Conservation (phyloP, 2,329 filamentous ascomycete species). For the Rosellinia necatrix region DNA sequence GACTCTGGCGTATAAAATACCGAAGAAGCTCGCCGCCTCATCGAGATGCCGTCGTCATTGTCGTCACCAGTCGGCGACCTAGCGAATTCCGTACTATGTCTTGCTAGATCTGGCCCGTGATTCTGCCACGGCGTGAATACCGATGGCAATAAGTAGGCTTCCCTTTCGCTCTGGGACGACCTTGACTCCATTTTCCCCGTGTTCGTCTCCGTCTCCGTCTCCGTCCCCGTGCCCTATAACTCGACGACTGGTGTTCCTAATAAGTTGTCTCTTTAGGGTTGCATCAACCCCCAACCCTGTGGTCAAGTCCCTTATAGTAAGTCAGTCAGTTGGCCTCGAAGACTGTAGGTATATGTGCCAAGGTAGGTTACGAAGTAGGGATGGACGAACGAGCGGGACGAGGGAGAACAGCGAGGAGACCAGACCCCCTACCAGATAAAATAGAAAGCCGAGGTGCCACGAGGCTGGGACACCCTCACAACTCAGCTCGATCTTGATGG, state of each 20-base stretch:
- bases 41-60: no score
- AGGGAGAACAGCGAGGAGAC: no score
- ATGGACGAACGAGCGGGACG: no score
- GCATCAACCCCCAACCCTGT: neutral
- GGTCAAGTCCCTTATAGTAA: neutral
- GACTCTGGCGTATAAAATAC: conserved; percentile 11
- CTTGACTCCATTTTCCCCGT: conserved; percentile 8
- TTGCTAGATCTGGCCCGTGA: conserved; percentile 4
- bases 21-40: neutral
- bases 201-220: neutral
- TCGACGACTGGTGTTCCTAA: neutral
- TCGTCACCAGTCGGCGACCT: no score
- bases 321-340: no score
- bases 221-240: neutral
- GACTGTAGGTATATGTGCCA: neutral
- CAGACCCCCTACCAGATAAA: no score
- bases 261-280: neutral
- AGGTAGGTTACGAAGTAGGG: no score
- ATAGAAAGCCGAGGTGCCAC: no score
- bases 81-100: neutral
- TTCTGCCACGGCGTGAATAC: conserved; percentile 33
- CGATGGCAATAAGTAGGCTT: conserved; percentile 28
- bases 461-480: no score
- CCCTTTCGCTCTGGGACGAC: conserved; percentile 11
- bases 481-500: no score